phyloP scores from a whole-genome alignment of 2,329 filamentous ascomycete genomes.

The Blastomyces silverae region DNA sequence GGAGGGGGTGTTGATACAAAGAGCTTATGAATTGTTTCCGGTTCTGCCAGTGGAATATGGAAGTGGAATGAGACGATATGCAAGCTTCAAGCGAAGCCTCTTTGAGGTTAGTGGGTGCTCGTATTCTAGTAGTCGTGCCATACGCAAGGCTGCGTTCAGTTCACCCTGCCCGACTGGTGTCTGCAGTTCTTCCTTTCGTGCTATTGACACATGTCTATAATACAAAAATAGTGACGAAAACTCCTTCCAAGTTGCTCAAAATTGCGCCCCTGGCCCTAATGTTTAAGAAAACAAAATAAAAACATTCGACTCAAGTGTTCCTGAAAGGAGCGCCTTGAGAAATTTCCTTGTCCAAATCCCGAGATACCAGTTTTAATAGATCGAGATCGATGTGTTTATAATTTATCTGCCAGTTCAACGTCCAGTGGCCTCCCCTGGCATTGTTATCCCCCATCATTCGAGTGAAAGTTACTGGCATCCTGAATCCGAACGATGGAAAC shows the following conservation, averaged over 20 bases:
- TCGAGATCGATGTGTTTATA: slow-evolving; percentile 37
- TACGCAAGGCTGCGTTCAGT: background rate
- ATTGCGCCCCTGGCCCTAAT: background rate
- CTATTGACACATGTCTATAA: background rate
- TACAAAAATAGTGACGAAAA: background rate
- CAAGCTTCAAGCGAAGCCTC: background rate
- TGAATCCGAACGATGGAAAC: slow-evolving; percentile 16
- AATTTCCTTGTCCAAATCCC: background rate
- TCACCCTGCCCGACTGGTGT: background rate
- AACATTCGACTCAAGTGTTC: background rate
- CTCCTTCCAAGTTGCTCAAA: background rate
- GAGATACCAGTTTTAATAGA: slow-evolving; percentile 5
- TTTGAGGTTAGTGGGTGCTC: background rate
- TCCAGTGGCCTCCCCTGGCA: slow-evolving; percentile 20
- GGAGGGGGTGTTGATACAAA: background rate
- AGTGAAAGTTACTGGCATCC: slow-evolving; percentile 26
- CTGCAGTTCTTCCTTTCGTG: background rate
- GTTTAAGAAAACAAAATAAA: background rate
- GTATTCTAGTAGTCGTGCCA: background rate
- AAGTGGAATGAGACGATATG: background rate
- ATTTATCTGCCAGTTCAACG: slow-evolving; percentile 36
- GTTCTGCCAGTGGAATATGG: background rate
- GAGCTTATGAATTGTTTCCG: background rate
- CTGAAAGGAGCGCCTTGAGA: background rate
- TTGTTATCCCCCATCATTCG: slow-evolving; percentile 24